These are phyloP conservation scores for Lumnitzera littorea DNA, from an alignment of 345 rosid species.

Conservation along the genomic window DNA sequence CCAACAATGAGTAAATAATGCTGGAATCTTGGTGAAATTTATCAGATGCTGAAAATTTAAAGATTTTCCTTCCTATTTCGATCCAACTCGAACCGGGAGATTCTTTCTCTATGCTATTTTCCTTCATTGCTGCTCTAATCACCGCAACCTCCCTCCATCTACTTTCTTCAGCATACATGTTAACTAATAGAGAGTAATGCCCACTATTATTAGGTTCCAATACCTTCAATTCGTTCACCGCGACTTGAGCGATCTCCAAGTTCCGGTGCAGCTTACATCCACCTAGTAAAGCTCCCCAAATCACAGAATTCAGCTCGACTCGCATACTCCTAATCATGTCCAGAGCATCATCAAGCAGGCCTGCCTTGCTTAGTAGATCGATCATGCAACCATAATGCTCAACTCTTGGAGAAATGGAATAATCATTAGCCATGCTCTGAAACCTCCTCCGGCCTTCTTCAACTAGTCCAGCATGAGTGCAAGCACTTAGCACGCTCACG, in stretches of 20 bases:
- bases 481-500: slow-evolving; percentile 65
- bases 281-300: slow-evolving; percentile 70
- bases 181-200: slow-evolving; percentile 40
- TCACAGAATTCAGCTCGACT: slow-evolving; percentile 49
- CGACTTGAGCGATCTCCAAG: slow-evolving; percentile 48
- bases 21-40: slow-evolving; percentile 41
- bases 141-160: slow-evolving; percentile 62
- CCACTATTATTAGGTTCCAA: slow-evolving; percentile 67
- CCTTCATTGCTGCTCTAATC: slow-evolving; percentile 50
- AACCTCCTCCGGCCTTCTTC: slow-evolving; percentile 55
- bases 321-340: slow-evolving; percentile 42
- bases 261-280: slow-evolving; percentile 66
- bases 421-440: slow-evolving; percentile 41
- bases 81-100: slow-evolving; percentile 71
- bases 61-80: slow-evolving; percentile 35
- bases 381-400: slow-evolving; percentile 80
- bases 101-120: slow-evolving; percentile 30
- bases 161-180: slow-evolving; percentile 57
- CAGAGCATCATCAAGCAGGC: slow-evolving; percentile 60
- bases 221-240: slow-evolving; percentile 39
- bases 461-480: slow-evolving; percentile 77
- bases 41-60: slow-evolving; percentile 62
- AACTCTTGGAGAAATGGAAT: slow-evolving; percentile 33
- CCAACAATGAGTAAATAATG: slow-evolving; percentile 38
- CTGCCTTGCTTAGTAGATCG: slow-evolving; percentile 64